phyloP scores from a whole-genome alignment of 345 rosid genomes.

The Dipteronia sinensis region DNA sequence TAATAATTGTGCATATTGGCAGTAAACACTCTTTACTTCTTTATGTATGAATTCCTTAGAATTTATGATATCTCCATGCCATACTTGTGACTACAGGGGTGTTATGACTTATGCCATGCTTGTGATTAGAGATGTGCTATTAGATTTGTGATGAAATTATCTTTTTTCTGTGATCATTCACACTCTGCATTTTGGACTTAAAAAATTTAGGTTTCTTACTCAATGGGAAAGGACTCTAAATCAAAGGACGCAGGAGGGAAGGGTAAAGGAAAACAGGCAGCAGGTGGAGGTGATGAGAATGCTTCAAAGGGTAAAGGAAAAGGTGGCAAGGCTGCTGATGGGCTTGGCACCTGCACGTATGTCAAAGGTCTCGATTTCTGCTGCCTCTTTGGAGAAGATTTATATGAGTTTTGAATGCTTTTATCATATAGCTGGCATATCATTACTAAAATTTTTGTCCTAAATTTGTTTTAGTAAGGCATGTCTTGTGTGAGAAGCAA shows the following conservation, averaged over 20 bases:
- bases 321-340: conserved; percentile 79
- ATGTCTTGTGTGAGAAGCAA: conserved; percentile 89
- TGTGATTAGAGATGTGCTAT: not conserved
- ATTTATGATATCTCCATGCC: conserved; percentile 6
- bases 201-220: conserved; percentile 6
- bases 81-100: not conserved
- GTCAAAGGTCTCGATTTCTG: conserved; percentile 65
- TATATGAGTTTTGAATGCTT: not conserved
- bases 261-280: conserved; percentile 89
- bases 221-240: conserved; percentile 71
- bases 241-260: conserved; percentile 61
- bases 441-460: not conserved
- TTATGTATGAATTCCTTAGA: not conserved
- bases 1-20: not conserved
- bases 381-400: not conserved
- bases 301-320: conserved; percentile 94
- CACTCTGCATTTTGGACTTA: not conserved
- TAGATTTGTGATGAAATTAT: not conserved
- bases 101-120: not conserved
- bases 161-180: not conserved
- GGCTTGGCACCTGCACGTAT: conserved; percentile 96
- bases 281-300: conserved; percentile 65
- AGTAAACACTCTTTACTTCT: not conserved
- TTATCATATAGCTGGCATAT: not conserved
- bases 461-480: conserved; percentile 56